A percentile compares a stretch with the other conserved stretches of the same genome.
These are phyloP conservation scores for Pneumocystis jirovecii DNA, from an alignment of 1,139 yeast genomes.

Conservation along the genomic window DNA sequence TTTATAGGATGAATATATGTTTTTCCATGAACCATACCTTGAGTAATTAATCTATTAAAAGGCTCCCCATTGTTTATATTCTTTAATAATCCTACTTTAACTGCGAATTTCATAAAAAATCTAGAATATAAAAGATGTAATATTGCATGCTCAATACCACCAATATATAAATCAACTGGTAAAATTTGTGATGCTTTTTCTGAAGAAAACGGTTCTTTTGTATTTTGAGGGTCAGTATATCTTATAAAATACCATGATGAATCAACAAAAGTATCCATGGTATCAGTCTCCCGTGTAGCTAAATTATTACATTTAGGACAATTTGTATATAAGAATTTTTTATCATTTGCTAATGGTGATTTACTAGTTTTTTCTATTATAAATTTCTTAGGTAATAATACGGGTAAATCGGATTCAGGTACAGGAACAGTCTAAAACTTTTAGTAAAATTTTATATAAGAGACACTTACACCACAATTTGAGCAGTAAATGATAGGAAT, in stretches of 20 bases:
- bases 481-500: slow-evolving; percentile 85
- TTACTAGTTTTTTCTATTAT: slow-evolving; percentile 35
- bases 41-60: slow-evolving; percentile 62
- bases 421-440: slow-evolving; percentile 45
- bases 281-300: slow-evolving; percentile 85
- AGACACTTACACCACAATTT: slow-evolving; percentile 68
- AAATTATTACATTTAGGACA: slow-evolving; percentile 70
- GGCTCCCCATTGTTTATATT: slow-evolving; percentile 51
- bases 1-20: slow-evolving; percentile 59
- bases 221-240: slow-evolving; percentile 59
- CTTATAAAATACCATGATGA: slow-evolving; percentile 93
- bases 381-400: slow-evolving; percentile 10
- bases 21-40: slow-evolving; percentile 95
- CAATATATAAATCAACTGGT: slow-evolving; percentile 84
- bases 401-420: slow-evolving; percentile 38
- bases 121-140: slow-evolving; percentile 74
- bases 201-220: slow-evolving; percentile 35
- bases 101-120: slow-evolving; percentile 66
- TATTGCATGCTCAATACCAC: slow-evolving; percentile 95
- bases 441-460: slow-evolving; percentile 45
- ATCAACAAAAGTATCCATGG: slow-evolving; percentile 97
- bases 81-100: slow-evolving; percentile 37
- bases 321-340: slow-evolving; percentile 52
- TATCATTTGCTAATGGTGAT: slow-evolving; percentile 53
- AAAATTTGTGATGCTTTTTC: slow-evolving; percentile 39